phyloP scores from a whole-genome alignment of 1,139 yeast species.

The Geotrichum australiense region DNA sequence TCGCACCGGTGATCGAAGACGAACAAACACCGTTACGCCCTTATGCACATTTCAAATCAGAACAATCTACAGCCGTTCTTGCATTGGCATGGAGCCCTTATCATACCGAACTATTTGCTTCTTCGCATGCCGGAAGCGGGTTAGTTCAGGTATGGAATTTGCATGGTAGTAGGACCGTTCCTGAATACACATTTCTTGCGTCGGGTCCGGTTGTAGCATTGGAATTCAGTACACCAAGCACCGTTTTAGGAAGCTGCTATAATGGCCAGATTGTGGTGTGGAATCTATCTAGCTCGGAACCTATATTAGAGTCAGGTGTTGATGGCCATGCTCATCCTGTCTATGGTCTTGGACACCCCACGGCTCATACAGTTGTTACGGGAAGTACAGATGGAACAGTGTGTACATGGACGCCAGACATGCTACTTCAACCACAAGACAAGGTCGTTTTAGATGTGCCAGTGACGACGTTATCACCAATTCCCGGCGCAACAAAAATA shows the following conservation, averaged over 20 bases:
- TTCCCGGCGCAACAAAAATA: constrained; percentile 28
- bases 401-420: constrained; percentile 43
- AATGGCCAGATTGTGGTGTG: constrained; percentile 45
- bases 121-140: constrained; percentile 33
- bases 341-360: constrained; percentile 33
- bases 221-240: constrained; percentile 37
- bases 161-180: constrained; percentile 31
- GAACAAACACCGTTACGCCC: constrained; percentile 1
- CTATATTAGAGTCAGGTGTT: constrained; percentile 33
- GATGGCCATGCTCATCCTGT: constrained; percentile 41
- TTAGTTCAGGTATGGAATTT: constrained; percentile 39
- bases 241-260: constrained; percentile 42
- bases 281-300: constrained; percentile 36
- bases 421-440: constrained; percentile 39
- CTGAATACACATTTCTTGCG: constrained; percentile 47
- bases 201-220: constrained; percentile 40
- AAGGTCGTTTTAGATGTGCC: constrained; percentile 29
- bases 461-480: constrained; percentile 15
- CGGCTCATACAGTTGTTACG: constrained; percentile 35
- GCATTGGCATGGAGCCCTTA: constrained; percentile 41
- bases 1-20: neutral
- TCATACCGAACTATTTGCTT: constrained; percentile 40
- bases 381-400: constrained; percentile 44
- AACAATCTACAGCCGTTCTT: constrained; percentile 28
- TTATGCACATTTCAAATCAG: neutral